These are phyloP conservation scores for Secale cereale DNA, from an alignment of 176 grass and related monocot species.

Conservation along the genomic window DNA sequence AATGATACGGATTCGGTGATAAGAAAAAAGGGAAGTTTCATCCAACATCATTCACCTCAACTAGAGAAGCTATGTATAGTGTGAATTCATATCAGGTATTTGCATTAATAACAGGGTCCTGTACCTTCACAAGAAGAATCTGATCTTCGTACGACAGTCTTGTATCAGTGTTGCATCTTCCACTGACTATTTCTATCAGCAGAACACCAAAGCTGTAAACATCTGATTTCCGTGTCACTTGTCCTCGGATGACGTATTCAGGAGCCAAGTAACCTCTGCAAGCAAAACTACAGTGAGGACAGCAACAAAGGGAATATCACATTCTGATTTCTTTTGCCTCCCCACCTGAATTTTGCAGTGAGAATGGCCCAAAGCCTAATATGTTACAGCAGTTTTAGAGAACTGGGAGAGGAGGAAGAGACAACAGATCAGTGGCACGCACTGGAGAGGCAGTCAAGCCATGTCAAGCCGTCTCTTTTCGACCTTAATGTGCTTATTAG, in stretches of 20 bases:
- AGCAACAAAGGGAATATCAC: neutral
- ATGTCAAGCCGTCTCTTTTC: neutral
- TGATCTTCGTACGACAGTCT: neutral
- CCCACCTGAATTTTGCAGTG: no score
- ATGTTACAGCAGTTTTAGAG: no score
- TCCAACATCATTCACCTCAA: no score
- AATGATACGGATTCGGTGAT: no score
- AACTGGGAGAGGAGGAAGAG: no score
- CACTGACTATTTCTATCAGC: neutral
- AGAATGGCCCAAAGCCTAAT: no score
- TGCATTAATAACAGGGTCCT: neutral
- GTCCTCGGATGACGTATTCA: neutral
- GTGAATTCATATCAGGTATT: neutral
- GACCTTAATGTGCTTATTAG: neutral
- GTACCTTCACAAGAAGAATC: neutral
- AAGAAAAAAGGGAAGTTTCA: no score
- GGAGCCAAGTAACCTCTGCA: neutral
- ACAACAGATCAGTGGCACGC: no score
- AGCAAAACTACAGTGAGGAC: constrained; percentile 19
- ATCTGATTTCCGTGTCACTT: neutral
- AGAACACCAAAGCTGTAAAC: neutral
- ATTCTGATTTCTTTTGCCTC: neutral
- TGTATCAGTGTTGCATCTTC: neutral
- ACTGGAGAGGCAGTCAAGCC: no score
- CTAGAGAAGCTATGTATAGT: no score